Evolutionary conservation across 352 stramenopile genomes (phyloP).

Genomic region (Aphanomyces stellatus): DNA sequence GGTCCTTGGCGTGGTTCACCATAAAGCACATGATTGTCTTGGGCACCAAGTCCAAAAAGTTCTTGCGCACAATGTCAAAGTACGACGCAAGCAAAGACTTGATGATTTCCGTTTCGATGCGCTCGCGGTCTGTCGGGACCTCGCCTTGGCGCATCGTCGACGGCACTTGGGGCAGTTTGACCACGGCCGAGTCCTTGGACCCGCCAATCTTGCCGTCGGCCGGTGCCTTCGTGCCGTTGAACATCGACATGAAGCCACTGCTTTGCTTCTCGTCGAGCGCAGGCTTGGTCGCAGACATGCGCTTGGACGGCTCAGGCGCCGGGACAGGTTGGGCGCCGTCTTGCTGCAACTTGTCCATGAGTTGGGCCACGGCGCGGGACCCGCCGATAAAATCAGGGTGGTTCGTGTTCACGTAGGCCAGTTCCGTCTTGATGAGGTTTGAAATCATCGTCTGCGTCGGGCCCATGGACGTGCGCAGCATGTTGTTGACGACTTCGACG

Average conservation of each 20-base stretch:
- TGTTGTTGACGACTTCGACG: conserved; percentile 90
- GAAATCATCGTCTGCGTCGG: conserved; percentile 92
- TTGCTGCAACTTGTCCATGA: conserved; percentile 94
- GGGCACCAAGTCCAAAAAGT: conserved; percentile 98
- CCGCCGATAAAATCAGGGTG: conserved; percentile 99
- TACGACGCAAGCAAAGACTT: conserved; percentile 96
- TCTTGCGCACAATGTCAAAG: conserved; percentile 98
- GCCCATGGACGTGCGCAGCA: conserved; percentile 69
- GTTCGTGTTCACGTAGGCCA: conserved; percentile 99
- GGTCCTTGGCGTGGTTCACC: conserved; percentile 91
- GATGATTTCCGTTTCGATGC: conserved; percentile 98
- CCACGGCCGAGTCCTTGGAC: conserved; percentile 51
- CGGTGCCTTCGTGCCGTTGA: conserved; percentile 39
- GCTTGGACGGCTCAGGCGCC: neutral
- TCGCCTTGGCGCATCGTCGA: conserved; percentile 94
- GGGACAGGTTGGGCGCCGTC: conserved; percentile 26
- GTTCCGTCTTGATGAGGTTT: conserved; percentile 98
- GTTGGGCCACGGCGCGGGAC: conserved; percentile 87
- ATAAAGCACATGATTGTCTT: conserved; percentile 99
- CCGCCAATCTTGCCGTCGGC: conserved; percentile 18
- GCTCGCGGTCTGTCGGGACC: conserved; percentile 92
- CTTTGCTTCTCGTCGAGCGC: conserved; percentile 46
- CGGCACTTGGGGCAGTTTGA: conserved; percentile 94
- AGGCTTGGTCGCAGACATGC: neutral
- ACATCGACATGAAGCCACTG: conserved; percentile 65